Base-by-base conservation (phyloP, 768 basidiomycete genomes). In the Lactifluus hygrophoroides region DNA sequence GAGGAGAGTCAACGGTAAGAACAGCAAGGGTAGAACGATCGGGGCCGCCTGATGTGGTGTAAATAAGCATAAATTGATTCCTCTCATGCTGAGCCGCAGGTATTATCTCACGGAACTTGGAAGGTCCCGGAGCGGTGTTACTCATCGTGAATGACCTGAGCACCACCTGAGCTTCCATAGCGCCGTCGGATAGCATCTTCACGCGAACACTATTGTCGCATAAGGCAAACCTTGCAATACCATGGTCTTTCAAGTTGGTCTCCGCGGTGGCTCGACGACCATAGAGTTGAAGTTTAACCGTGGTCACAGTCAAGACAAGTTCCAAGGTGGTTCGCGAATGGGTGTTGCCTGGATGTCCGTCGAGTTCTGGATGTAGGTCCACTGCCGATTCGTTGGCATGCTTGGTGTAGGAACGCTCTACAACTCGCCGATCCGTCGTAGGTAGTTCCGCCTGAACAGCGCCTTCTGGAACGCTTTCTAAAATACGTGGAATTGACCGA, bases 21-120 rank as follows among this genome's bases (percentile, higher is more conserved):
- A 98, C 79, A 6, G 84, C 86, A n/a, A 92, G 76, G 3, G 89
- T 76, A 37, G 83, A 76, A 21, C 73, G 68, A 51, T 77, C 74
- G 9, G 68, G 43, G 1, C 83, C 83, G 16, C 86, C 85, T 11
- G 91, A 78, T 63, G 80, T 80, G 2, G 90, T 90, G 70, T 90
- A 97, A 32, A 96, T 79, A 17, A 96, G 68, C 90, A 95, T 96
- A 68, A 98, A 87, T 66, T 96, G 92, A 59, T 94, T 94, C 51
- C 89, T 77, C 58, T 86, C 81, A 65, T 96, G 92, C 56, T 85
- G 81, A 14, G 91, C 88, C 5, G 93, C 86, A 13, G 96, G 95
- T 60, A 99, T 90, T 56, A 99, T 94, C 70, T 98, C 94, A 42
- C 94, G 82, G 75, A 94, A 97, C 66, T 81, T 86, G 25, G 91